Base-by-base conservation (phyloP, 805 yeast genomes). In the Lipomyces yamadae region DNA sequence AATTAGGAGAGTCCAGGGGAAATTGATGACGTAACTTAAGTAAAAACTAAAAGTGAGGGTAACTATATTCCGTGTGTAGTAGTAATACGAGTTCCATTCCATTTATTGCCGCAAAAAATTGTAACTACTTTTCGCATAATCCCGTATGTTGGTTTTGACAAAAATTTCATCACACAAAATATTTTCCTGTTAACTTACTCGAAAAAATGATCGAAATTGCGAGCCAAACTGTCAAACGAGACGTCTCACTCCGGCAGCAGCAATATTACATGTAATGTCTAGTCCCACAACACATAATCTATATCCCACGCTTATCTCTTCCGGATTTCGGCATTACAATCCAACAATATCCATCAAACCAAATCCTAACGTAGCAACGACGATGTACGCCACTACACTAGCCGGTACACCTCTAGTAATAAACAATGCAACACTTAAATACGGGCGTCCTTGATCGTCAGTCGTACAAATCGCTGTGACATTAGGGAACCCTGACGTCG, bases 401-500 rank as follows among this genome's bases (percentile, higher is more conserved):
- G 94, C 84, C 8, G 97, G 97, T 7, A 94, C 92, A 76, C 99
- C 99, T 67, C 96, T 84, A 11, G 90, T 88, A 56, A 95, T 91
- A 75, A 95, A 95, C 42, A 90, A 90, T 15, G 87, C 84, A 15
- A 93, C 98, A 0, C 92, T 89, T 73, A 95, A 80, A 75, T 95
- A 95, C 24, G 96, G 92, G 64, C 89, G 88, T 8, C 98, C 98
- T 54, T 93, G 84, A 74, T 91, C 97, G 77, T 95, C 97, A 4
- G 93, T 88, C 86, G 92, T 86, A 66, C 98, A 92, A 69, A 95
- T 92, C 0, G 98, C 99, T 0, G 98, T 92, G 45, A 95, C 97
- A 74, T 95, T 95, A 3, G 99, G 99, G 82, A 95, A 94, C 0
- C 99, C 98, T 1, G 97, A 90, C 0, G 98, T 95, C 35, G 99